A percentile compares a stretch with the other conserved stretches of the same genome.
phyloP scores from a whole-genome alignment of 225 moss, liverwort and hornwort genomes.

The Physcomitrium patens region DNA sequence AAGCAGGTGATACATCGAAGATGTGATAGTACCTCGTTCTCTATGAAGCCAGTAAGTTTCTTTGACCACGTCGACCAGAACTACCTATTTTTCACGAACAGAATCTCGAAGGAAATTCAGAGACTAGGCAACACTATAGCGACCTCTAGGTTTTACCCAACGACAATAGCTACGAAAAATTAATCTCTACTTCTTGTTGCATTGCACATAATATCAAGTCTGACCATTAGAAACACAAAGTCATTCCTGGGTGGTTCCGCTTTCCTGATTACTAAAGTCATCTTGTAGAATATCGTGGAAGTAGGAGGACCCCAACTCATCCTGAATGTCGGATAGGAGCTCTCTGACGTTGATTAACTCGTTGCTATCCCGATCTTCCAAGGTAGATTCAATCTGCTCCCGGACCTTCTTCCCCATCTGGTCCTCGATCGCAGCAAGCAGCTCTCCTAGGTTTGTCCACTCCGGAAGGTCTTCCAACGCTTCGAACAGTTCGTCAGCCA shows the following conservation, averaged over 20 bases:
- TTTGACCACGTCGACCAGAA: too few relatives aligned
- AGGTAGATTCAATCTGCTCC: conserved; percentile 15
- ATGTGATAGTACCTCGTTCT: too few relatives aligned
- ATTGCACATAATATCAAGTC: too few relatives aligned
- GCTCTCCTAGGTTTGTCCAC: conserved; percentile 20
- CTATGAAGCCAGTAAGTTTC: too few relatives aligned
- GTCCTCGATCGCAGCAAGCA: conserved; percentile 18
- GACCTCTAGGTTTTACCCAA: too few relatives aligned
- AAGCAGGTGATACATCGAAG: too few relatives aligned
- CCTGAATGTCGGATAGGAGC: conserved; percentile 30
- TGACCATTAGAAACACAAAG: too few relatives aligned
- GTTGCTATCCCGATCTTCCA: conserved; percentile 19
- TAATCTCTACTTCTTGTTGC: too few relatives aligned
- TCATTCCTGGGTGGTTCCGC: conserved; percentile 30
- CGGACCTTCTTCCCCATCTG: conserved; percentile 28
- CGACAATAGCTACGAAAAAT: too few relatives aligned
- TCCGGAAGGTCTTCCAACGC: conserved; percentile 29
- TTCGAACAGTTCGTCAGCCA: conserved; percentile 16
- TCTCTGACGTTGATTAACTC: conserved; percentile 30
- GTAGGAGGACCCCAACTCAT: conserved; percentile 25
- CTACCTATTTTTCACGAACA: too few relatives aligned
- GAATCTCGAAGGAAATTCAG: too few relatives aligned
- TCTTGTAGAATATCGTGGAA: conserved; percentile 17
- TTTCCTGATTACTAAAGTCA: not conserved
- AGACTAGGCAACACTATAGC: too few relatives aligned